Base-by-base conservation (phyloP, 352 stramenopile genomes). In the Phytophthora cryptogea region DNA sequence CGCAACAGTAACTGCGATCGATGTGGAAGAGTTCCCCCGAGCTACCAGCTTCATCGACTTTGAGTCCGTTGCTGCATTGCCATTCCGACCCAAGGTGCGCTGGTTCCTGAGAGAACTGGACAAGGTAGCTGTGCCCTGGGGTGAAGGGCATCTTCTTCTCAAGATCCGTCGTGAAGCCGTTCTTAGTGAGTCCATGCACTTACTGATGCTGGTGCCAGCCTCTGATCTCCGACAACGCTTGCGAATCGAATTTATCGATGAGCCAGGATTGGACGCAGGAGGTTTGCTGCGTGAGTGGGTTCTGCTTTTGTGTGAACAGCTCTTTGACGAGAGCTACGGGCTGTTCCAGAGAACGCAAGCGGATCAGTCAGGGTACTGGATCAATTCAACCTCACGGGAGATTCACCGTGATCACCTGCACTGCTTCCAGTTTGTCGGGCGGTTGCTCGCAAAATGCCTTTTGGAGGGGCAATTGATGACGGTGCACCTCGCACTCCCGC, bases 191-290 rank as follows among this genome's bases (percentile, higher is more conserved):
- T 93, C 83, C 36, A 92, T 93, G 83, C 80, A 92, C 32, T 54
- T 93, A 56, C 68, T 94, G 8, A 92, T 93, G 81, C 54, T 91
- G 14, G 79, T 92, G 5, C 82, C 82, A 6, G 76, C 82, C 1
- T 76, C 78, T 3, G 80, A 92, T 61, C 63, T 94, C 1, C 74
- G 82, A 10, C 81, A 92, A 51, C 74, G 83, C 5, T 68, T 94
- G 23, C 83, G 82, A 27, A 93, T 94, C 28, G 83, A 94, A 59
- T 94, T 94, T 40, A 90, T 92, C 16, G 77, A 92, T 35, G 86
- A 94, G 40, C 82, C 83, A 1, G 86, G 82, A 0, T 58, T 95
- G 17, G 84, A 95, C 54, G 84, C 80, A 0, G 86, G 86, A 3
- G 86, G 86, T 8, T 48, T 94, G 16, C 72, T 92, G 63, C 78